phyloP scores from a whole-genome alignment of 306 rosid species.

The Fragaria ananassa region DNA sequence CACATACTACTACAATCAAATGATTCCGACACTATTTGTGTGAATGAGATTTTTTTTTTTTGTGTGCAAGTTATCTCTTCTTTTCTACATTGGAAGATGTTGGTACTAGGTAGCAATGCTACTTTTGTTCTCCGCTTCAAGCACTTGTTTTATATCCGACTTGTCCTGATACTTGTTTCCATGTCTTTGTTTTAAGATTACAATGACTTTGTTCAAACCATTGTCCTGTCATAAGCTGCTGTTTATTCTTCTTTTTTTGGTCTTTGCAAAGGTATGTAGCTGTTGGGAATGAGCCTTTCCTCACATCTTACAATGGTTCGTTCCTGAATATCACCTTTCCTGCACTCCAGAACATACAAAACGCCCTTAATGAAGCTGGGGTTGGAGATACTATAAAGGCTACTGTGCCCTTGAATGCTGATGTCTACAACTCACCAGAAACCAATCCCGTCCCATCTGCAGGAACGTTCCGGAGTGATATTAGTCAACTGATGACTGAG shows the following conservation, averaged over 20 bases:
- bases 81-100: neutral
- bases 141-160: neutral
- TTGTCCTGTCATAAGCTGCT: neutral
- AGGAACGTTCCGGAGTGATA: slow-evolving; percentile 75
- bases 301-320: slow-evolving; percentile 78
- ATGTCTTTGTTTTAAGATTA: neutral
- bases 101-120: neutral
- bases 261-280: slow-evolving; percentile 76
- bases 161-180: neutral
- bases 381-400: slow-evolving; percentile 72
- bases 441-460: slow-evolving; percentile 67
- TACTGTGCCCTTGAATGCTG: slow-evolving; percentile 94
- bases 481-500: slow-evolving; percentile 68
- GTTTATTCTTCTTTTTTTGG: neutral
- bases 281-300: slow-evolving; percentile 96
- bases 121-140: neutral
- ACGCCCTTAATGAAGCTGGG: slow-evolving; percentile 84
- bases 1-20: neutral
- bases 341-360: slow-evolving; percentile 92
- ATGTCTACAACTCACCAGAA: slow-evolving; percentile 71
- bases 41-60: neutral
- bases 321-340: slow-evolving; percentile 81
- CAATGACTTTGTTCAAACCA: neutral
- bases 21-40: neutral
- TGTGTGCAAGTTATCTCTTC: neutral